A percentile compares a stretch with the other conserved stretches of the same genome.
These are phyloP conservation scores for Samsoniella hepiali DNA, from an alignment of 2,329 filamentous ascomycete species.

Conservation along the genomic window DNA sequence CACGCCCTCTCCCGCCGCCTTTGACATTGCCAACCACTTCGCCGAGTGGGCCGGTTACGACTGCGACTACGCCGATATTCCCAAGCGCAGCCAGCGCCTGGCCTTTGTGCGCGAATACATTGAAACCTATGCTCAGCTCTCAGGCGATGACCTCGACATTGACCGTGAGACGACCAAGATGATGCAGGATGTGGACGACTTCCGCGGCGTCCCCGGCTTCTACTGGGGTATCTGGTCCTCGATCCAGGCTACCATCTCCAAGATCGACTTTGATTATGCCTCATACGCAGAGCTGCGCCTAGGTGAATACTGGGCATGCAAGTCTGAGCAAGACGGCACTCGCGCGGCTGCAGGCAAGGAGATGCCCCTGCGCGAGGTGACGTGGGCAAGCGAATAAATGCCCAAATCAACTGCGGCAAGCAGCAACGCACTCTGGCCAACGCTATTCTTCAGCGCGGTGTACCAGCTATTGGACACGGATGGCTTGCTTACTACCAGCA, in stretches of 20 bases:
- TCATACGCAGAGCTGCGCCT: constrained; percentile 82
- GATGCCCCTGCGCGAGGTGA: constrained; percentile 70
- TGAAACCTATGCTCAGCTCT: constrained; percentile 62
- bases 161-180: constrained; percentile 66
- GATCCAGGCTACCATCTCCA: constrained; percentile 89
- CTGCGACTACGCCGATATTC: constrained; percentile 82
- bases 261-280: constrained; percentile 96
- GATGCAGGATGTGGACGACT: constrained; percentile 78
- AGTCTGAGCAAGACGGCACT: constrained; percentile 66
- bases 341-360: constrained; percentile 52
- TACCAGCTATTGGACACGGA: neutral
- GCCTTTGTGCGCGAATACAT: constrained; percentile 85
- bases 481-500: neutral
- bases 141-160: constrained; percentile 45
- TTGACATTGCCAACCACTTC: constrained; percentile 97
- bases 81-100: constrained; percentile 70
- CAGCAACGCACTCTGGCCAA: neutral
- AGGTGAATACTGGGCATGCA: constrained; percentile 92
- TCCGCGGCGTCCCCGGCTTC: constrained; percentile 85
- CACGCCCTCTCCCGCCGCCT: constrained; percentile 87
- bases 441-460: neutral
- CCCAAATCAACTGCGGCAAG: neutral
- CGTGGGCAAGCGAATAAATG: constrained; percentile 59
- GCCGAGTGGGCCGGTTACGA: constrained; percentile 98
- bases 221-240: constrained; percentile 92